These are phyloP conservation scores for Alloascoidea africana DNA, from an alignment of 805 yeast genomes.

Conservation along the genomic window DNA sequence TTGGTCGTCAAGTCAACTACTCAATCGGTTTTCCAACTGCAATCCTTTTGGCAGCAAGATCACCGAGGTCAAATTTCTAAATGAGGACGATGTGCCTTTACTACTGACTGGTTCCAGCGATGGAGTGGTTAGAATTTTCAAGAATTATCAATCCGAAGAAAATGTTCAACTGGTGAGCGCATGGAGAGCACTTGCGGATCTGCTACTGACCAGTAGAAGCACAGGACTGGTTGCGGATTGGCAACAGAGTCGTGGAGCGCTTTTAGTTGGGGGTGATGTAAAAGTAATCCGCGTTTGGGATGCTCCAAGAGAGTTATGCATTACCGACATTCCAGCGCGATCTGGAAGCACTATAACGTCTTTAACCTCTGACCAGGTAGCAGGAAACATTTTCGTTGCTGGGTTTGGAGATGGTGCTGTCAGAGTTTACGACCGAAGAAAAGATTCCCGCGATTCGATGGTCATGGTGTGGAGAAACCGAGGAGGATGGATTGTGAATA, in stretches of 20 bases:
- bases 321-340: constrained; percentile 80
- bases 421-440: constrained; percentile 80
- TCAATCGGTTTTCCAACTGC: constrained; percentile 64
- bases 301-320: constrained; percentile 83
- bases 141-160: constrained; percentile 46
- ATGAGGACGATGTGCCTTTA: constrained; percentile 85
- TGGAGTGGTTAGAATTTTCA: constrained; percentile 82
- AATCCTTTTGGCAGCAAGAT: constrained; percentile 82
- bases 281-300: constrained; percentile 90
- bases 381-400: constrained; percentile 79
- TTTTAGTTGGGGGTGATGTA: constrained; percentile 89
- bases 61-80: constrained; percentile 72
- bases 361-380: constrained; percentile 87
- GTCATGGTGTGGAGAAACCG: constrained; percentile 60
- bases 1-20: constrained; percentile 48
- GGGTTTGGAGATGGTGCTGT: constrained; percentile 88
- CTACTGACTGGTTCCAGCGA: constrained; percentile 83
- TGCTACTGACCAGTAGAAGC: constrained; percentile 64
- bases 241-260: constrained; percentile 91
- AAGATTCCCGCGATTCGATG: constrained; percentile 76
- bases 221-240: constrained; percentile 83
- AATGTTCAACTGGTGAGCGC: constrained; percentile 57
- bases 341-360: constrained; percentile 81
- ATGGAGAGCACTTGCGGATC: constrained; percentile 88
- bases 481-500: constrained; percentile 49